phyloP scores from a whole-genome alignment of 1,139 yeast species.

The Diutina sp. region DNA sequence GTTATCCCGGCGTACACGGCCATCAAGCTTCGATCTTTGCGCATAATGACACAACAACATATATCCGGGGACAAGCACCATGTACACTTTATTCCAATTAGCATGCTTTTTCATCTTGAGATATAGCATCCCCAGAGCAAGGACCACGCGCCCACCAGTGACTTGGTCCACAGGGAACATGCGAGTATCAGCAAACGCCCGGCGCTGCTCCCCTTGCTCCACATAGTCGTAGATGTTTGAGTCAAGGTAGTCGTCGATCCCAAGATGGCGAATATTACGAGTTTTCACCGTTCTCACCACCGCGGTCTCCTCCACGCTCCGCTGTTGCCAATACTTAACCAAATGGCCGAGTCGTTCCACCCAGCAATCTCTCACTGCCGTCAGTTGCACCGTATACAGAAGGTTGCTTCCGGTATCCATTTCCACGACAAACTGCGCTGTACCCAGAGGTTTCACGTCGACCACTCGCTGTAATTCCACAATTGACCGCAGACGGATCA shows the following conservation, averaged over 20 bases:
- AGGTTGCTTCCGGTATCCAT: slow-evolving; percentile 34
- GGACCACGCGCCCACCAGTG: slow-evolving; percentile 46
- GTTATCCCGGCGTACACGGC: not conserved
- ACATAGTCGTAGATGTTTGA: slow-evolving; percentile 33
- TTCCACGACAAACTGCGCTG: slow-evolving; percentile 27
- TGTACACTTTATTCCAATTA: slow-evolving; percentile 47
- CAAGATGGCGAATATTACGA: slow-evolving; percentile 27
- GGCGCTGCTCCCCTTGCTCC: slow-evolving; percentile 16
- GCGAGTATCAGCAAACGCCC: slow-evolving; percentile 36
- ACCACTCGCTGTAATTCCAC: not conserved
- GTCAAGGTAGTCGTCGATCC: slow-evolving; percentile 46
- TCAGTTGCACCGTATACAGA: slow-evolving; percentile 46
- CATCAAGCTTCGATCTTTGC: not conserved
- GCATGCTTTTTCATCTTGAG: slow-evolving; percentile 61
- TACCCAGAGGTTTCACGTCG: not conserved
- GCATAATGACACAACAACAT: slow-evolving; percentile 28
- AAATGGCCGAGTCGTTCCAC: slow-evolving; percentile 32
- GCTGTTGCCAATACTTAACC: slow-evolving; percentile 45
- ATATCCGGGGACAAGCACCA: slow-evolving; percentile 59
- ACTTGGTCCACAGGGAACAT: slow-evolving; percentile 35
- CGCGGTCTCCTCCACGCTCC: slow-evolving; percentile 9
- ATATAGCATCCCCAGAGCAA: slow-evolving; percentile 51
- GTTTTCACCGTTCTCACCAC: not conserved
- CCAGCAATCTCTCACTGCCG: slow-evolving; percentile 53
- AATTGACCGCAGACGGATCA: not conserved